Percentiles rank a stretch among this genome's conserved stretches.
These are phyloP conservation scores for Wakefieldia striispora DNA, from an alignment of 768 basidiomycete species.

Conservation along the genomic window DNA sequence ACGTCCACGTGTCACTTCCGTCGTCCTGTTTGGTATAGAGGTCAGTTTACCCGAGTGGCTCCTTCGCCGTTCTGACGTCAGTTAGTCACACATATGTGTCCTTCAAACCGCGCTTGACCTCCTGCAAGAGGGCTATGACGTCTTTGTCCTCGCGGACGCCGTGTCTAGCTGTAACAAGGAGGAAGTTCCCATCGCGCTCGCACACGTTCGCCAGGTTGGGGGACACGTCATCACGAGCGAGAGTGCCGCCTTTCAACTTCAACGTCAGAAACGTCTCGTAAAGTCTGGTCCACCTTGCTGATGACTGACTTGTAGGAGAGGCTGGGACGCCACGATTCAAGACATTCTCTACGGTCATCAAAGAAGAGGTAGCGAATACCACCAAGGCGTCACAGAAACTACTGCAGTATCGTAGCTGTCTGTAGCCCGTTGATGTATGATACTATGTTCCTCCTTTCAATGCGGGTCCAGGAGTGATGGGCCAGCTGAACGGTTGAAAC, in stretches of 20 bases:
- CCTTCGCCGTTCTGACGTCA: constrained; percentile 2
- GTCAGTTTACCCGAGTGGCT: constrained; percentile 37
- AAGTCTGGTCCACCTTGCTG: constrained; percentile 12
- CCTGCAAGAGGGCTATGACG: constrained; percentile 44
- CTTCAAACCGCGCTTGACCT: constrained; percentile 80
- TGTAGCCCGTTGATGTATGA: constrained; percentile 5
- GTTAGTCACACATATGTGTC: constrained; percentile 87
- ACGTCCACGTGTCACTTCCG: constrained; percentile 48
- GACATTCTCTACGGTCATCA: constrained; percentile 66
- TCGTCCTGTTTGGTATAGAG: constrained; percentile 88
- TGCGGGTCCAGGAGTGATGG: too few relatives aligned
- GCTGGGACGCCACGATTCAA: constrained; percentile 66
- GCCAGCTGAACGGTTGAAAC: too few relatives aligned
- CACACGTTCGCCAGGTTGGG: constrained; percentile 67
- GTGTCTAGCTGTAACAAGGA: constrained; percentile 79
- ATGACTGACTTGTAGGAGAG: constrained; percentile 46
- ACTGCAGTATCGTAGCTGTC: constrained; percentile 25
- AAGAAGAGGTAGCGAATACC: constrained; percentile 72
- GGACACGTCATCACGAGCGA: constrained; percentile 80
- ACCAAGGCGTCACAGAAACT: constrained; percentile 34
- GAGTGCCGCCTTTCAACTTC: constrained; percentile 73
- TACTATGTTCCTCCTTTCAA: too few relatives aligned
- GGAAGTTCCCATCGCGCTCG: constrained; percentile 76
- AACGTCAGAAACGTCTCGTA: constrained; percentile 41
- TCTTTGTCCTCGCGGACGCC: constrained; percentile 80